These are phyloP conservation scores for Alternaria panax DNA, from an alignment of 2,329 filamentous ascomycete species.

Conservation along the genomic window DNA sequence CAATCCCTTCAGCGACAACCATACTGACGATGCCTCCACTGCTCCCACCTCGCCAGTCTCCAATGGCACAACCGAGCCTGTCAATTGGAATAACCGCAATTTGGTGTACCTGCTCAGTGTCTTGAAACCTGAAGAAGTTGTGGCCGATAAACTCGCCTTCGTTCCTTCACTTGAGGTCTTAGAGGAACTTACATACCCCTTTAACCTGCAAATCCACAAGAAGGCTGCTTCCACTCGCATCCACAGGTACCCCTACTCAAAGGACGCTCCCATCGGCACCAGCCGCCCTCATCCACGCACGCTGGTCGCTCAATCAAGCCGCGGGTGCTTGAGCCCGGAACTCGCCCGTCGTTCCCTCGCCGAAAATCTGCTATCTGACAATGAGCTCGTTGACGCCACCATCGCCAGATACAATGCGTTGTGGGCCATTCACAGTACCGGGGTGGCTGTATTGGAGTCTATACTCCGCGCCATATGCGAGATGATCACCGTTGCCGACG, in stretches of 20 bases:
- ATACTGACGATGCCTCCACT: conserved; percentile 4
- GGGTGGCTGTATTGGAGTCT: conserved; percentile 2
- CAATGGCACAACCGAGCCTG: neutral
- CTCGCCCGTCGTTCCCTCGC: conserved; percentile 22
- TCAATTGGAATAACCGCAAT: conserved; percentile 26
- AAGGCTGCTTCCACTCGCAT: neutral
- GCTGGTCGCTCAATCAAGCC: conserved; percentile 19
- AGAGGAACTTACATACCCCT: neutral
- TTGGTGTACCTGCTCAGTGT: conserved; percentile 29
- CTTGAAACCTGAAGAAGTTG: conserved; percentile 20
- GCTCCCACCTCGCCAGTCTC: conserved; percentile 1
- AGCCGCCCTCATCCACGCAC: neutral
- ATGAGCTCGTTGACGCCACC: neutral
- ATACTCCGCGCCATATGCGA: conserved; percentile 22
- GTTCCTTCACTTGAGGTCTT: conserved; percentile 23
- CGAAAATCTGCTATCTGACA: conserved; percentile 7
- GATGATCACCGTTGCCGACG: conserved; percentile 21
- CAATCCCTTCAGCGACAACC: conserved; percentile 20
- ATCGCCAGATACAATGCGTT: conserved; percentile 23
- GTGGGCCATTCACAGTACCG: conserved; percentile 9
- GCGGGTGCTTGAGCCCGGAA: neutral
- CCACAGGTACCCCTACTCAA: conserved; percentile 3
- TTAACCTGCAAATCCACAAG: conserved; percentile 22
- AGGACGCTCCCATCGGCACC: conserved; percentile 26
- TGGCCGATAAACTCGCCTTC: conserved; percentile 19